phyloP scores from a whole-genome alignment of 345 rosid species.

The Lepidium didymum region DNA sequence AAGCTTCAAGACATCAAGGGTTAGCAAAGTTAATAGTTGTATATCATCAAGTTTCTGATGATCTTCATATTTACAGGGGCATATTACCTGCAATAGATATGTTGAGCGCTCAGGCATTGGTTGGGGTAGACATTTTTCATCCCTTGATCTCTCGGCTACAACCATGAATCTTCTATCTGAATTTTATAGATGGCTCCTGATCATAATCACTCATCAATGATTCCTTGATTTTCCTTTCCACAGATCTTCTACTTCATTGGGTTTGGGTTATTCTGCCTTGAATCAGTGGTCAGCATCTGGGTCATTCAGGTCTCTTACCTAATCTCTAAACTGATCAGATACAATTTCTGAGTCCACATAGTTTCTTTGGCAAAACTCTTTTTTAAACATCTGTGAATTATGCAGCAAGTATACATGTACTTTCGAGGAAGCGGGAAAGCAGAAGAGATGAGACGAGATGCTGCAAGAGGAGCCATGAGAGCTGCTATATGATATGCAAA shows the following conservation, averaged over 20 bases:
- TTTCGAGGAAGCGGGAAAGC: constrained; percentile 79
- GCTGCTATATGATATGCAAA: constrained; percentile 46
- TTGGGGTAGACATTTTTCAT: constrained; percentile 50
- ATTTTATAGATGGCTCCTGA: neutral
- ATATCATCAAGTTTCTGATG: neutral
- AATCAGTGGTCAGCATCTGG: constrained; percentile 80
- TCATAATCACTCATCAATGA: neutral
- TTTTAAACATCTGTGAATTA: neutral
- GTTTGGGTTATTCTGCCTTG: constrained; percentile 63
- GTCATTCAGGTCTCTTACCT: constrained; percentile 61
- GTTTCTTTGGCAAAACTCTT: neutral
- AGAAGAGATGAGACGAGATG: constrained; percentile 48
- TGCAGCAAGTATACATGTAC: constrained; percentile 80
- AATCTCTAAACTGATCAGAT: neutral
- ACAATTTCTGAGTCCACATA: neutral
- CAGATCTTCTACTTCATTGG: constrained; percentile 91
- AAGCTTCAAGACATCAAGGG: neutral
- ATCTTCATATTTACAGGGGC: constrained; percentile 45
- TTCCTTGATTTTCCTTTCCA: neutral
- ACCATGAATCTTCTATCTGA: neutral
- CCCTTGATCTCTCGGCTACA: neutral
- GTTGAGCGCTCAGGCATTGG: constrained; percentile 32
- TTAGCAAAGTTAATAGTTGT: neutral
- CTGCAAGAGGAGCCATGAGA: constrained; percentile 58
- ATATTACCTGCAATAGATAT: constrained; percentile 78